Base-by-base conservation (phyloP, 495 filamentous ascomycete species). In the Thozetella sp. region DNA sequence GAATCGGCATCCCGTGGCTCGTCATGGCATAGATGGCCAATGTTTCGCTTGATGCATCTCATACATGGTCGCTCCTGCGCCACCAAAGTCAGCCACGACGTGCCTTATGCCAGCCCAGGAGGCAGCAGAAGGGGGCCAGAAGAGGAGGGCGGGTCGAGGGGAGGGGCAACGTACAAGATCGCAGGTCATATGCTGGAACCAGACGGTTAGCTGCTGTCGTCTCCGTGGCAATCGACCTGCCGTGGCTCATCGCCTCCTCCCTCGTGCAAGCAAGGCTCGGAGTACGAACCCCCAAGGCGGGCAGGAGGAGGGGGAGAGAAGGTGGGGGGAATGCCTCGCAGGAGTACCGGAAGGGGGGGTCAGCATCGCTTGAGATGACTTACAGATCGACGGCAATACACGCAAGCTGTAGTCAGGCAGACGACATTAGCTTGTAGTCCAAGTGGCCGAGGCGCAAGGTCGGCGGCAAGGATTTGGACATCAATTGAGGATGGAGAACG, bases 321-420 rank as follows among this genome's bases (percentile, higher is more conserved):
- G 43, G 11, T n/a, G 20, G n/a, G n/a, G n/a, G n/a, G n/a, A n/a
- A n/a, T n/a, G n/a, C n/a, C n/a, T n/a, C n/a, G n/a, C n/a, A n/a
- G n/a, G n/a, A n/a, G n/a, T n/a, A 48, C 20, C n/a, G 43, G 3
- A 4, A 13, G 12, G 11, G 43, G n/a, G 10, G 43, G 43, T 13
- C 43, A n/a, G 64, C 56, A 65, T 56, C 56, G 57, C 67, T 63
- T 67, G 62, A 63, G 62, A 74, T 63, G 64, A 84, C 91, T 94
- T 88, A 96, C 92, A 89, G 95, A 98, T 84, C 95, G 91, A 74
- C 96, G 91, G 83, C 95, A 99, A 80, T 98, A 99, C 70, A 98
- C 90, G 82, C 95, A 99, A 67, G 95, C 94, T 98, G 83, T 77
- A 74, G 56, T 73, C 75, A 70, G 78, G 64, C 64, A 67, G 70